Evolutionary conservation across 2,329 filamentous ascomycete species (phyloP), one percentile per base, ranked within the genome.

Genomic region (Beauveria bassiana): DNA sequence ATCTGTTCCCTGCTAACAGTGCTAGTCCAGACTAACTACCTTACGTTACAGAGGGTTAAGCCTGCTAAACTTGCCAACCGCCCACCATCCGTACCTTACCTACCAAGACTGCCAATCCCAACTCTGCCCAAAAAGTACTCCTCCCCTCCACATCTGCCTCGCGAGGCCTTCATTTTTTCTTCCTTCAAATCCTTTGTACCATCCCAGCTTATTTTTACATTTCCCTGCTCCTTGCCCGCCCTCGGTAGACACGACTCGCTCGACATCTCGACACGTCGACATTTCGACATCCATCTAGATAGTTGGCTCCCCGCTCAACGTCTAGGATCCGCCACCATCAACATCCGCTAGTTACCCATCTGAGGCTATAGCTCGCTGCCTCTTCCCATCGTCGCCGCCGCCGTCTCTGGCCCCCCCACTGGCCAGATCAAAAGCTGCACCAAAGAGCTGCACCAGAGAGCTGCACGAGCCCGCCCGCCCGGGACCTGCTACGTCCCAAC

Each of bases 81-180:
- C 34, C 34, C 34, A 38, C 34, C 34, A 38, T 38, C 42, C 42
- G n/a, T 18, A 43, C 43, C 22, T 22, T 22, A 22, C 22, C 22
- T 46, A 46, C n/a, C 10, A 20, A 22, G 26, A 31, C 26, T 22
- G 7, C 49, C 26, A 31, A 45, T 45, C 3, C 38, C 51, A 55
- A 45, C 40, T 55, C 26, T 57, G 18, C 43, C 45, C 43, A 42
- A 49, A 49, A 40, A 50, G 45, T 10, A 42, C 50, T 58, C 22
- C 45, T 50, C 45, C 45, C 46, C 55, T 58, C 55, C 55, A 50
- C 46, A 31, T 50, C 55, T 46, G 31, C 55, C 26, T 58, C 55
- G 31, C n/a, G 42, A 50, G 26, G 55, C 8, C 55, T 58, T 34
- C 31, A 43, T n/a, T 34, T 51, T n/a, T 42, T 50, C 31, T 42